Base-by-base conservation (phyloP, 2,329 filamentous ascomycete genomes). In the Neoarthrinium moseri region DNA sequence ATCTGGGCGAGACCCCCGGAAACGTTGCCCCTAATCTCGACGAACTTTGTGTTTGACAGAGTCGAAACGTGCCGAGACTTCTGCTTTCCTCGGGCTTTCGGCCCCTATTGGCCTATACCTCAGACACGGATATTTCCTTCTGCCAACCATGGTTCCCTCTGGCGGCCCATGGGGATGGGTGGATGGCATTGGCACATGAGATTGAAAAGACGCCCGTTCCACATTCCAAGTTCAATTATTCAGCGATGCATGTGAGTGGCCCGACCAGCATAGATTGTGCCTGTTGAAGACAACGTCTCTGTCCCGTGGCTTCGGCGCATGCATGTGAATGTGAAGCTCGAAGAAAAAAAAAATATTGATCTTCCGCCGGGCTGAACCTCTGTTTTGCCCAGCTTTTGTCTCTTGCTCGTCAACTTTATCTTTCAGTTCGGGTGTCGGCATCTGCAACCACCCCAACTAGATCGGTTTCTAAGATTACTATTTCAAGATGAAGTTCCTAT, bases 401-500 rank as follows among this genome's bases (percentile, higher is more conserved):
- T n/a, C 10, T 40, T 17, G 21, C 10, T 34, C 15, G 40, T 43
- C 18, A 20, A 32, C 27, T 36, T 26, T 44, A 22, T 20, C 21
- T 36, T 44, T 44, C 30, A 44, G 41, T 32, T 44, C 41, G 41
- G 41, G 26, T 13, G 17, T 44, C 41, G 41, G 41, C 32, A 44
- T 18, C 13, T 29, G 22, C 27, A 18, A 35, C 20, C 30, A 44
- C 36, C 41, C 32, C 41, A 24, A 36, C 30, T 44, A 20, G 21
- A 43, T 23, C 18, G n/a, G n/a, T 8, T 33, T 33, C 40, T 29
- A 43, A 43, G 40, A 27, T 22, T 39, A 22, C 24, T 24, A 11
- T 23, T 46, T 45, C 59, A 70, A 51, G 15, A 81, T 82, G 78
- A 77, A 68, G 55, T 76, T 81, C 43, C 61, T 82, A 24, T 82